Conservation (phyloP, 371 early-diverging fungal genomes). For the Fennellomyces sp. region DNA sequence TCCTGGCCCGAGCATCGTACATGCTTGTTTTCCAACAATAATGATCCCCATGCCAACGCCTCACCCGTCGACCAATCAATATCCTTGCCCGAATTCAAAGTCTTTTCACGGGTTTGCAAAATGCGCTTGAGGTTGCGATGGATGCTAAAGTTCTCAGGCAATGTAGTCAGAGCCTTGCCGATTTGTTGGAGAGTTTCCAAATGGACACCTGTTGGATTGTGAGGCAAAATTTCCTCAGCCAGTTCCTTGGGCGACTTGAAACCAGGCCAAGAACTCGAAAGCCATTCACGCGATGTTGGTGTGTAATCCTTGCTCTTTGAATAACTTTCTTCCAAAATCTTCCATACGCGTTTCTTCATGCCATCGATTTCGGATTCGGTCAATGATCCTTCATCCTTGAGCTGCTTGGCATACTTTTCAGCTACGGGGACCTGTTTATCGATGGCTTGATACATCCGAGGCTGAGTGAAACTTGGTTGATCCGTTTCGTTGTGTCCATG, state of each 20-base stretch:
- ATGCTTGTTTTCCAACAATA: slow-evolving; percentile 88
- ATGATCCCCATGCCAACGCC: slow-evolving; percentile 90
- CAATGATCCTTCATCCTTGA: slow-evolving; percentile 84
- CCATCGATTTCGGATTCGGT: slow-evolving; percentile 80
- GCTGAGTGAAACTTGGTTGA: slow-evolving; percentile 98
- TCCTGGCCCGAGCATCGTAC: slow-evolving; percentile 96
- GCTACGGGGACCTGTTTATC: slow-evolving; percentile 81
- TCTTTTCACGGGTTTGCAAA: slow-evolving; percentile 81
- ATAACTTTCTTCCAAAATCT: slow-evolving; percentile 90
- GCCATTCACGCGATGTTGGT: slow-evolving; percentile 91
- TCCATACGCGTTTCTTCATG: slow-evolving; percentile 91
- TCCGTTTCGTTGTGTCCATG: slow-evolving; percentile 99
- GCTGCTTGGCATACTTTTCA: slow-evolving; percentile 81
- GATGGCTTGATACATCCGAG: slow-evolving; percentile 94
- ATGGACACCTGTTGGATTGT: slow-evolving; percentile 82
- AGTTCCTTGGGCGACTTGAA: slow-evolving; percentile 84
- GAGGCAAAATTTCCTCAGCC: slow-evolving; percentile 68
- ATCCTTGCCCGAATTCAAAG: slow-evolving; percentile 72
- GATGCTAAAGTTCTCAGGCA: slow-evolving; percentile 85
- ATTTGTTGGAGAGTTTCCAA: slow-evolving; percentile 76
- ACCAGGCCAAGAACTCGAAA: slow-evolving; percentile 90
- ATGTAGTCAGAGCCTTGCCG: slow-evolving; percentile 78
- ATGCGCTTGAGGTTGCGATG: slow-evolving; percentile 90
- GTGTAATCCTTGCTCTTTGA: slow-evolving; percentile 87
- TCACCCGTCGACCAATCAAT: slow-evolving; percentile 98